Base-by-base conservation (phyloP, 768 basidiomycete genomes). In the Cubamyces sp. region DNA sequence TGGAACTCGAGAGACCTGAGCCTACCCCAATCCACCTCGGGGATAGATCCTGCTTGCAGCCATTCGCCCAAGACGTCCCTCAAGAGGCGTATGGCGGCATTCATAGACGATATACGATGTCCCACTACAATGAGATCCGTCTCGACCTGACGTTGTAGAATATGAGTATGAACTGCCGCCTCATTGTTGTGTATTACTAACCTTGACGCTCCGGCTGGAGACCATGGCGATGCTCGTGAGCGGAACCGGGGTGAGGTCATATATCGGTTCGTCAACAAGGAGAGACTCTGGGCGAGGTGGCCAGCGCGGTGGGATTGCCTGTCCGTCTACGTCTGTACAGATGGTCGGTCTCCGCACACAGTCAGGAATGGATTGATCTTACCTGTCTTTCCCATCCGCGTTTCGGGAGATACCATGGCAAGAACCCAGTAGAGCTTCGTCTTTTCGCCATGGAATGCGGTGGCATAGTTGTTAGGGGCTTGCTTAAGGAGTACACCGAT, bases 1-100 rank as follows among this genome's bases (percentile, higher is more conserved):
- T 98, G 94, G 72, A 98, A 97, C 56, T 98, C 95, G 8, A 99
- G 75, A n/a, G 85, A 80, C 47, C 90, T 84, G 72, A 94, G 83
- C 54, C 89, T 84, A 41, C 51, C 61, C 96, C 95, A 98, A 57
- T 93, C 92, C 4, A 88, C 84, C 73, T 99, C 97, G 2, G 85
- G 82, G 15, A 94, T 75, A 2, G 66, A 67, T 8, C 75, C 71
- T 4, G 67, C 61, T n/a, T 69, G 59, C 42, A 75, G 61, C 87
- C 90, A 94, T 58, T 91, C 87, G 16, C 78, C 71, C 16, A 84
- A 77, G 3, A 89, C 64, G 2, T 57, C 69, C 46, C 81, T 78
- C 14, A 96, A 76, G 8, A 77, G 74, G 5, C 77, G 70, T 25
- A 84, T 76, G 2, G 81, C 84, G 12, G 86, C 84, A 15, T 81